Conservation (phyloP, 805 yeast species). For the Middelhovenomyces tepae region DNA sequence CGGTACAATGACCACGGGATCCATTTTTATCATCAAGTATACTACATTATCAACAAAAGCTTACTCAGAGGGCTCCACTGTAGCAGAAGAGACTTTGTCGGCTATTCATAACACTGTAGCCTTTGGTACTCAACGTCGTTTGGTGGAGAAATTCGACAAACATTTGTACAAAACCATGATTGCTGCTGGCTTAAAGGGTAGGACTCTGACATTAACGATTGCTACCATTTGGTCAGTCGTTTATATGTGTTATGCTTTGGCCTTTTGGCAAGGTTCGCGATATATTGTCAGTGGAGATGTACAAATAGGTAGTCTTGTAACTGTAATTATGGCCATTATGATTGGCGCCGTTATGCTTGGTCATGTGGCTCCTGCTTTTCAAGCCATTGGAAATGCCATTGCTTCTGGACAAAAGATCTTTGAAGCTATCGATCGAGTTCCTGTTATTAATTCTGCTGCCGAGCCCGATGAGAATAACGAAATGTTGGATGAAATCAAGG, state of each 20-base stretch:
- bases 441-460: conserved; percentile 33
- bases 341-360: conserved; percentile 37
- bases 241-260: conserved; percentile 31
- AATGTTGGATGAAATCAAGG: conserved; percentile 27
- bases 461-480: conserved; percentile 21
- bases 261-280: conserved; percentile 37
- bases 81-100: conserved; percentile 36
- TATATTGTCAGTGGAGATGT: conserved; percentile 26
- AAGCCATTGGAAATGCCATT: conserved; percentile 30
- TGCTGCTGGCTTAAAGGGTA: conserved; percentile 21
- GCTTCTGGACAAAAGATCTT: conserved; percentile 34
- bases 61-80: conserved; percentile 27
- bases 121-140: conserved; percentile 32
- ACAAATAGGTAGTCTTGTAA: conserved; percentile 28
- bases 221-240: conserved; percentile 31
- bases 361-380: conserved; percentile 32
- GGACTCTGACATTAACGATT: conserved; percentile 27
- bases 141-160: conserved; percentile 26
- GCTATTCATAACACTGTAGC: conserved; percentile 35
- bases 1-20: conserved; percentile 23
- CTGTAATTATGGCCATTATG: conserved; percentile 32
- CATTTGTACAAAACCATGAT: conserved; percentile 21
- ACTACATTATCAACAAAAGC: conserved; percentile 16
- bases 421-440: conserved; percentile 35
- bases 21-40: conserved; percentile 25